Conservation (phyloP, 192 early-diverging fungal species). For the Backusella psychrophila region DNA sequence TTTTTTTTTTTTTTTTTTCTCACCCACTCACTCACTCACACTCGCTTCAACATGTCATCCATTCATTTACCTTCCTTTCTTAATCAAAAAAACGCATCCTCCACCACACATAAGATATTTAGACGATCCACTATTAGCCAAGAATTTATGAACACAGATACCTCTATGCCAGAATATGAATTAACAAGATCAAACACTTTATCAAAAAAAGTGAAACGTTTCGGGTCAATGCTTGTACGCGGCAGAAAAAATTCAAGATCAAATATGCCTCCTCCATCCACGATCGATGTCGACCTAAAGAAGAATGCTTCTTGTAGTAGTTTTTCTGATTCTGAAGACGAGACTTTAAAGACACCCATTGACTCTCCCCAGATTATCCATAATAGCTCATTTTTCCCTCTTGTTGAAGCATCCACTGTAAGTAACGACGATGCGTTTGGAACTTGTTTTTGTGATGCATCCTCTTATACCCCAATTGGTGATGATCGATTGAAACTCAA, state of each 20-base stretch:
- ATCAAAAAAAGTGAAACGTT: neutral
- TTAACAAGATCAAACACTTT: neutral
- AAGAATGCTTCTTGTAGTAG: neutral
- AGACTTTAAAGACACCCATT: neutral
- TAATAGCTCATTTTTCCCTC: neutral
- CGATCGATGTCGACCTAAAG: neutral
- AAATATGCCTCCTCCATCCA: neutral
- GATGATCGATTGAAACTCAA: neutral
- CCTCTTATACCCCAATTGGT: neutral
- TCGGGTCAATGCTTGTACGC: neutral
- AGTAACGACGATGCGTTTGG: neutral
- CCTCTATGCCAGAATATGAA: constrained; percentile 3
- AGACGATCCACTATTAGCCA: neutral
- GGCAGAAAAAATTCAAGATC: neutral
- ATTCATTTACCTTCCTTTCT: constrained; percentile 1
- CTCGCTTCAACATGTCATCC: neutral
- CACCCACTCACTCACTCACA: neutral
- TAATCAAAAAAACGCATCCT: neutral
- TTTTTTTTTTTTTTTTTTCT: neutral
- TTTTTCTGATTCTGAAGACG: neutral
- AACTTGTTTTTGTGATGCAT: neutral
- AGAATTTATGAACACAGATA: neutral
- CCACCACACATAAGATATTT: neutral
- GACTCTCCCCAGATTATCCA: neutral
- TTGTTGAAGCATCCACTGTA: neutral